Percentiles rank a stretch among this genome's conserved stretches.
phyloP scores from a whole-genome alignment of 2,329 filamentous ascomycete species.

The Cladosporium oxysporum region DNA sequence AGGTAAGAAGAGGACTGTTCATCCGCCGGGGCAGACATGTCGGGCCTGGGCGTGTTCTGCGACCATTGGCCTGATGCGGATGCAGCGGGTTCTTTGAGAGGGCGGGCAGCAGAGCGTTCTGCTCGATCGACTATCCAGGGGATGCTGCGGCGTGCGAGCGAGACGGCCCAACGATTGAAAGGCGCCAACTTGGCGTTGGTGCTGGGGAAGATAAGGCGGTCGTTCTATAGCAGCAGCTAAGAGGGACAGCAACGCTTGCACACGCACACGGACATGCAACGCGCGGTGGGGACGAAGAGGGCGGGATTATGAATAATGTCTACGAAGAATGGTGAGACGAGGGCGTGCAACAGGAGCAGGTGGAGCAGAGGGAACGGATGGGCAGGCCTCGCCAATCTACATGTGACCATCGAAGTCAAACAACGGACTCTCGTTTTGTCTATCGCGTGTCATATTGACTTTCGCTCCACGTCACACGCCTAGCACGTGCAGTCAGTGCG shows the following conservation, averaged over 20 bases:
- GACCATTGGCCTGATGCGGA: slow-evolving; percentile 32
- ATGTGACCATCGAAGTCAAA: not conserved
- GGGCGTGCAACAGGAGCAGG: not conserved
- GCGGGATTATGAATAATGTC: not conserved
- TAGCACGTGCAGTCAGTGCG: not conserved
- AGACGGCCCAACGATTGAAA: slow-evolving; percentile 33
- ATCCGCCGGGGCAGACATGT: slow-evolving; percentile 46
- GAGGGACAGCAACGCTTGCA: slow-evolving; percentile 4
- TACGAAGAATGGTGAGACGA: not conserved
- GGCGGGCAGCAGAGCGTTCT: not conserved
- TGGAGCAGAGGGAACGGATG: not conserved
- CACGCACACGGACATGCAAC: slow-evolving; percentile 16
- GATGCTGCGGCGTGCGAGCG: slow-evolving; percentile 33
- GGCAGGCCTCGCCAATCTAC: not conserved
- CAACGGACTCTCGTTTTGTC: not conserved
- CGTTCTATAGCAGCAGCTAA: slow-evolving; percentile 10
- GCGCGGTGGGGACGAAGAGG: not conserved
- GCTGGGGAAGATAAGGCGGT: slow-evolving; percentile 6
- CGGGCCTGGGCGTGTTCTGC: slow-evolving; percentile 24
- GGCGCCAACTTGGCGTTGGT: slow-evolving; percentile 35
- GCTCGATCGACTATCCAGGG: slow-evolving; percentile 26
- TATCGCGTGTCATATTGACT: slow-evolving; percentile 6
- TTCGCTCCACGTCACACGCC: not conserved
- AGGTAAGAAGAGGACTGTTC: slow-evolving; percentile 41
- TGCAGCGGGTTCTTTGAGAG: not conserved